Conservation (phyloP, 306 rosid species). For the Lotus japonicus region DNA sequence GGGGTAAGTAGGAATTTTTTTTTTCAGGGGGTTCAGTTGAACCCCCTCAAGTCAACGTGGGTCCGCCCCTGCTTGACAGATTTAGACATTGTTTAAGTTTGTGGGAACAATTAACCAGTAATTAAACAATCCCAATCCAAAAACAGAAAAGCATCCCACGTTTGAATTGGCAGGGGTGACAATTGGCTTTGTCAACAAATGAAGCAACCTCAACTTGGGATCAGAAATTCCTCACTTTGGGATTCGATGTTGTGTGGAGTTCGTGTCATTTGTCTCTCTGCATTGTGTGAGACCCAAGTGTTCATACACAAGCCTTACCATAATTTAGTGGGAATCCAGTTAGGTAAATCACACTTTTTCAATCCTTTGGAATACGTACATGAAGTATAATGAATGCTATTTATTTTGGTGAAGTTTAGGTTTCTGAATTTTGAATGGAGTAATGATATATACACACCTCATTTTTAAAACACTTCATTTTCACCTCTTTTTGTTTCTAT, state of each 20-base stretch:
- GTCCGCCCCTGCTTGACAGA: no score
- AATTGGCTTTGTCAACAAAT: conserved; percentile 18
- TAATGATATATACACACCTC: no score
- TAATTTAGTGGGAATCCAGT: background rate
- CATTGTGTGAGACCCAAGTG: background rate
- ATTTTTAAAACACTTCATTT: no score
- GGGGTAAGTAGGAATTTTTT: no score
- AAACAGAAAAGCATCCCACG: background rate
- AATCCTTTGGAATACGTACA: background rate
- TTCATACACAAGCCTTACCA: conserved; percentile 1
- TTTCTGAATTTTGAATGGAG: no score
- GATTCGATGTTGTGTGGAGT: conserved; percentile 27
- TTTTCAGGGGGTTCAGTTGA: no score
- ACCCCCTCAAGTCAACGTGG: no score
- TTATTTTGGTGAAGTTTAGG: background rate
- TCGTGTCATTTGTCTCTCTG: conserved; percentile 21
- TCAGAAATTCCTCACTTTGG: conserved; percentile 17
- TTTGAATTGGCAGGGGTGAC: background rate
- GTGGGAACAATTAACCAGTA: no score
- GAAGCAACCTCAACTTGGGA: conserved; percentile 32
- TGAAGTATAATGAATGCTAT: background rate
- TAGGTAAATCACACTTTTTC: background rate
- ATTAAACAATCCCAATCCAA: no score
- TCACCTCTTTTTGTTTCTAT: no score
- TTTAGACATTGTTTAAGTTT: no score